Base-by-base conservation (phyloP, 2,329 filamentous ascomycete genomes). In the Aspergillus ustus region DNA sequence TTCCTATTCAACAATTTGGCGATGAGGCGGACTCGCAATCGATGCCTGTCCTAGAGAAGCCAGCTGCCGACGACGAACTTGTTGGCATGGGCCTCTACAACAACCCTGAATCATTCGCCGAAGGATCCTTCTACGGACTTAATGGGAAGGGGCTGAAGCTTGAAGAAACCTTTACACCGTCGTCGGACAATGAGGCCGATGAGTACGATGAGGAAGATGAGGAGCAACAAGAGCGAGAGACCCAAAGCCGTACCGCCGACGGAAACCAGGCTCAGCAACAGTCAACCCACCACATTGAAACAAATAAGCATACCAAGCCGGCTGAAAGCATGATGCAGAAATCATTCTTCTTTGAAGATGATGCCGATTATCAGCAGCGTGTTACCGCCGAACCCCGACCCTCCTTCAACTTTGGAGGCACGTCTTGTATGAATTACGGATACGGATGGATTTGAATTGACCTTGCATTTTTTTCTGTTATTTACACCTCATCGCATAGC, bases 51-150 rank as follows among this genome's bases (percentile, higher is more conserved):
- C 82, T 84, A 34, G 82, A 86, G 44, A 81, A 85, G 52, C 86
- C 87, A 29, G 73, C 82, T 28, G 80, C 84, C 15, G 89, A 87
- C 43, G 90, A 93, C 70, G 89, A 92, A 62, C 82, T 94, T 1
- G 84, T 93, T n/a, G 91, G 91, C 20, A 89, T 95, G 85, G 91
- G 91, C 0, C 84, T 95, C 0, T 95, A 95, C 74, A 91, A 92
- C 69, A 80, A 85, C 4, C 90, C 90, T 0, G 89, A 88, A 59
- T 85, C 31, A 78, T 82, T 54, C 73, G 85, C 58, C 78, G 86
- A 75, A 82, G 85, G 77, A 83, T 87, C 76, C 74, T 74, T 91
- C 19, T 75, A 88, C 51, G 84, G 84, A 25, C 78, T 84, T 7
- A 74, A 80, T 19, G 90, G 91, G 60, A 91, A 92, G 75, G 91